phyloP scores from a whole-genome alignment of 2,329 filamentous ascomycete genomes.

The Trichoderma oligosporum region DNA sequence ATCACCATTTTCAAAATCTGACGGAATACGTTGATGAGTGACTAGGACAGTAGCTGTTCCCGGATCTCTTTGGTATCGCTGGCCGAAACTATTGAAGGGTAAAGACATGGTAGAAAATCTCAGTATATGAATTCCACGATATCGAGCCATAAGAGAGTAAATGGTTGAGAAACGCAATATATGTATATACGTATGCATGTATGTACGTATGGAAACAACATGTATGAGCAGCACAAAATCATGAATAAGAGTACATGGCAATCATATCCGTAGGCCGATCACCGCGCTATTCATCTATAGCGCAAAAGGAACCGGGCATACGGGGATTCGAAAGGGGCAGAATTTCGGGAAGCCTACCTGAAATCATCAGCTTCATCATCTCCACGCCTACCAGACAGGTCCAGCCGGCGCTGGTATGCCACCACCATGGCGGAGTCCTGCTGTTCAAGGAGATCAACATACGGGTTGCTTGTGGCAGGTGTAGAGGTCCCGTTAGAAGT shows the following conservation, averaged over 20 bases:
- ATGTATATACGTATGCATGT: no score
- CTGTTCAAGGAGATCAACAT: conserved; percentile 31
- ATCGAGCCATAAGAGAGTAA: neutral
- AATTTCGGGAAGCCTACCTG: conserved; percentile 27
- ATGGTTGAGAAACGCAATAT: neutral
- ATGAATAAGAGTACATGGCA: neutral
- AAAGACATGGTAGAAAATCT: conserved; percentile 4
- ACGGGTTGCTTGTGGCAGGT: conserved; percentile 28
- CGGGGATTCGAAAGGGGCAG: neutral
- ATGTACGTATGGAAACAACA: neutral
- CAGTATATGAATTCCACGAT: neutral
- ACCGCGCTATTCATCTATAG: neutral
- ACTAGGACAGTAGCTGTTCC: conserved; percentile 30
- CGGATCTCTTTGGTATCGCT: conserved; percentile 32
- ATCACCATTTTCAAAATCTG: conserved; percentile 24
- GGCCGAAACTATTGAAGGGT: conserved; percentile 29
- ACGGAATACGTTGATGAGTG: conserved; percentile 30
- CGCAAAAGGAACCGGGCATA: conserved; percentile 2
- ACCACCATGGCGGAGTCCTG: conserved; percentile 32
- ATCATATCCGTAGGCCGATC: neutral
- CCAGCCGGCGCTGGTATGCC: conserved; percentile 30
- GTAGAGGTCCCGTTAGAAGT: conserved; percentile 19
- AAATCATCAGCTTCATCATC: conserved; percentile 31
- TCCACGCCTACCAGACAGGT: conserved; percentile 22
- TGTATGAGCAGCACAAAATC: neutral